Evolutionary conservation across 1,284 basidiomycete species (phyloP), one percentile per base, ranked within the genome.

Genomic region (Tylopilus sp.): DNA sequence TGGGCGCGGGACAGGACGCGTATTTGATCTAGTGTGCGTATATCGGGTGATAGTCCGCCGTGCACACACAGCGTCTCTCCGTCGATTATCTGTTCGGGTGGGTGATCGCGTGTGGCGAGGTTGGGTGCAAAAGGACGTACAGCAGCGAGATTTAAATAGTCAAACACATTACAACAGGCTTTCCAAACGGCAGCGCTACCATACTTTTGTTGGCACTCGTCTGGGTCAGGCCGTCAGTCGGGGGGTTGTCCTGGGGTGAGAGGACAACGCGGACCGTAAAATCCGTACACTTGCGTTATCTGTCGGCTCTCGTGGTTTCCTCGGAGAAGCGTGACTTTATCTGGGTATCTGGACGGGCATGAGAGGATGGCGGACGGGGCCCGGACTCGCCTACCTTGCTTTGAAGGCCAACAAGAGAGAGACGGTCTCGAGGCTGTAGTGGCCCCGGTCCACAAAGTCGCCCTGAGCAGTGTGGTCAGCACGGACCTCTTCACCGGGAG

Each of bases 211-310:
- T 95, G 94, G 65, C 94, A 97, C 72, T 98, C 94, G 68, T 97
- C 94, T 95, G 61, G 17, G 13, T 3, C 24, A 13, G 14, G 19
- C 43, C 28, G 29, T 61, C 28, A 33, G 31, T 55, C 26, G 41
- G 37, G n/a, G 5, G 25, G 17, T 26, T 17, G 13, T 24, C 44
- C 11, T 28, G 11, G 33, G 42, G 37, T 5, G 45, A 15, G 33
- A 37, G 26, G 45, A 13, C 25, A 13, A 44, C 7, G 69, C 84
- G 54, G 52, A 94, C 94, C 94, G 68, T 98, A 98, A 72, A 98
- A 98, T 15, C 95, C 95, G 60, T 98, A 98, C 2, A 98, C 95
- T 67, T 98, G 95, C 2, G 96, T 98, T 63, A 98, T 98, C 69
- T 98, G 95, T 61, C 96, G 78, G 64, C 88, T 92, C 72, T 98